phyloP scores from a whole-genome alignment of 2,329 filamentous ascomycete species.

The Curvularia eragrostidis region DNA sequence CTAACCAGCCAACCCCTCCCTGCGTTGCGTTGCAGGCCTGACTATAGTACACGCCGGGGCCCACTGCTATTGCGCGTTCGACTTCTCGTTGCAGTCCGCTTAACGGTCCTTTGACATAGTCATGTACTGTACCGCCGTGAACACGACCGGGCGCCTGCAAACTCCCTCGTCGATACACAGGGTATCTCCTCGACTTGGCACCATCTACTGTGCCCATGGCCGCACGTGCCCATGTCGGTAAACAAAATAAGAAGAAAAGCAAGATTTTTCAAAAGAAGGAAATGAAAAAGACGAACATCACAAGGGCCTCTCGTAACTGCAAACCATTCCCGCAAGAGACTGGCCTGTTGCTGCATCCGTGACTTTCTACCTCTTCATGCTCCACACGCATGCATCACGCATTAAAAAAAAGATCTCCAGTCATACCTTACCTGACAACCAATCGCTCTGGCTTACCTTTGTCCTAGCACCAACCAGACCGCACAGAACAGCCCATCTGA shows the following conservation, averaged over 20 bases:
- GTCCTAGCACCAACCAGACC: background rate
- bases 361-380: background rate
- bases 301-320: background rate
- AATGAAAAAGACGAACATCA: constrained; percentile 1
- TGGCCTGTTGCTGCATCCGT: background rate
- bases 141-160: background rate
- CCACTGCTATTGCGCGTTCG: constrained; percentile 2
- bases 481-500: background rate
- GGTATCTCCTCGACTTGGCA: background rate
- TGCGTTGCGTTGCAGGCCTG: background rate
- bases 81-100: background rate
- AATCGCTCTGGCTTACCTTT: background rate
- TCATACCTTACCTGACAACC: background rate
- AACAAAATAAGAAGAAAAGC: background rate
- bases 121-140: background rate
- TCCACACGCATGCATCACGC: background rate
- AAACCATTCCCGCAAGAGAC: background rate
- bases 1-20: background rate
- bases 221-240: background rate
- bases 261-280: background rate
- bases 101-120: background rate
- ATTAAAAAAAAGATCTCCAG: background rate
- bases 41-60: background rate
- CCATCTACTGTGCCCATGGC: background rate
- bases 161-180: background rate